These are phyloP conservation scores for Xenosphaeropsis pyriputrescens DNA, from an alignment of 2,329 filamentous ascomycete genomes.

Conservation along the genomic window DNA sequence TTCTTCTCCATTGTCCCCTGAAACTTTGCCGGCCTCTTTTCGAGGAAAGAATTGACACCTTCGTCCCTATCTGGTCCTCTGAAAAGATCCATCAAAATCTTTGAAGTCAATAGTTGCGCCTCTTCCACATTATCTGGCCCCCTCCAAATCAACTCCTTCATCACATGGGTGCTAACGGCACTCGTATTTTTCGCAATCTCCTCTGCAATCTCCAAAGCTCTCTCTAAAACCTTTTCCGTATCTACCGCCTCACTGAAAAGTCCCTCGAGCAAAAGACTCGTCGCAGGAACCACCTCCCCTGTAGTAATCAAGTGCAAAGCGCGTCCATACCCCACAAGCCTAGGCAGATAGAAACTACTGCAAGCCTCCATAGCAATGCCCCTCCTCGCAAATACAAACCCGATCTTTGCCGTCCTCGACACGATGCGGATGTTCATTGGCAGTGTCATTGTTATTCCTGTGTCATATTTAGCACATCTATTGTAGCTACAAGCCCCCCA, in stretches of 20 bases:
- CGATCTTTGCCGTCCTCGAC: slow-evolving; percentile 46
- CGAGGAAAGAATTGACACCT: slow-evolving; percentile 41
- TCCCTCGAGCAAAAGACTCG: slow-evolving; percentile 34
- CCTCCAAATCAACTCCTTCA: slow-evolving; percentile 58
- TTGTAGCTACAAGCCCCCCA: too few relatives aligned
- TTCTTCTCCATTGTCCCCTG: slow-evolving; percentile 38
- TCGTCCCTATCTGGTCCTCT: slow-evolving; percentile 39
- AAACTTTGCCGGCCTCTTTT: slow-evolving; percentile 43
- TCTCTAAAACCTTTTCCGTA: slow-evolving; percentile 43
- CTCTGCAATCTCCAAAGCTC: slow-evolving; percentile 49
- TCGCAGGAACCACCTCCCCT: slow-evolving; percentile 40
- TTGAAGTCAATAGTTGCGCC: slow-evolving; percentile 55
- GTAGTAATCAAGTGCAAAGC: slow-evolving; percentile 55
- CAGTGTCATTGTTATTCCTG: slow-evolving; percentile 45
- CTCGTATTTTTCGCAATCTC: slow-evolving; percentile 56
- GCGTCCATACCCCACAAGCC: slow-evolving; percentile 47
- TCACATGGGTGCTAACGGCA: slow-evolving; percentile 45
- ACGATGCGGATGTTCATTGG: slow-evolving; percentile 37
- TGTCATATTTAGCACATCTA: too few relatives aligned
- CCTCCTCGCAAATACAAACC: slow-evolving; percentile 58
- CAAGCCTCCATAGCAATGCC: slow-evolving; percentile 62
- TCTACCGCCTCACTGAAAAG: slow-evolving; percentile 54
- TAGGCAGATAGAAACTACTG: slow-evolving; percentile 57
- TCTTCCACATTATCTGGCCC: slow-evolving; percentile 45
- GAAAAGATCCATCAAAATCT: slow-evolving; percentile 46